Conservation (phyloP, 2,329 filamentous ascomycete species). For the Monosporascus cannonballus region DNA sequence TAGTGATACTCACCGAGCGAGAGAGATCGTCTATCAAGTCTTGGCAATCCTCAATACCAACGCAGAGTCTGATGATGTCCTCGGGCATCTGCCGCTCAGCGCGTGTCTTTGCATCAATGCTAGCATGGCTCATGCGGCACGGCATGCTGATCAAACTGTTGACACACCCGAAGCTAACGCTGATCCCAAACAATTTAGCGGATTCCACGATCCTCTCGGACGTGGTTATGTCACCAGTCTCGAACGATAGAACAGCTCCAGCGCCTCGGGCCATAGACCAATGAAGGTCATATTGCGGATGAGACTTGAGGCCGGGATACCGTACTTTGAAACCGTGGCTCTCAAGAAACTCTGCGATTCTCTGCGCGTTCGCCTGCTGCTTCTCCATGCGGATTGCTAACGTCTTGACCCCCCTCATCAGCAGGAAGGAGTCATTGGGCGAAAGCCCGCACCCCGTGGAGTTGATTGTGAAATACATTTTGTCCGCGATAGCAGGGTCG, state of each 20-base stretch:
- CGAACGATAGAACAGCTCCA: slow-evolving; percentile 90
- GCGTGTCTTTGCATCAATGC: slow-evolving; percentile 92
- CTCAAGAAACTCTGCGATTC: slow-evolving; percentile 89
- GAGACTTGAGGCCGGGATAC: slow-evolving; percentile 88
- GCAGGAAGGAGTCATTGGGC: slow-evolving; percentile 91
- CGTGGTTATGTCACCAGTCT: slow-evolving; percentile 78
- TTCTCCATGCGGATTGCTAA: slow-evolving; percentile 98
- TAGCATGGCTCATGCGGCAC: slow-evolving; percentile 98
- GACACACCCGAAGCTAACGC: slow-evolving; percentile 95
- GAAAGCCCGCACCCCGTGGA: slow-evolving; percentile 89
- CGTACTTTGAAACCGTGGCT: slow-evolving; percentile 87
- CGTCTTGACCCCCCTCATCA: slow-evolving; percentile 94
- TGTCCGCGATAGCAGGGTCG: slow-evolving; percentile 72
- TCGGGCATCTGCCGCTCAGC: slow-evolving; percentile 88
- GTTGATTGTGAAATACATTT: slow-evolving; percentile 96
- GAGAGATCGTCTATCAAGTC: slow-evolving; percentile 91
- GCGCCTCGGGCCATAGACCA: slow-evolving; percentile 92
- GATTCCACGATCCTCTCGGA: slow-evolving; percentile 94
- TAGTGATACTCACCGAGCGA: slow-evolving; percentile 65
- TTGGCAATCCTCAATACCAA: slow-evolving; percentile 89
- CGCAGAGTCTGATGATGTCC: slow-evolving; percentile 90
- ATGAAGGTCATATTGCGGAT: slow-evolving; percentile 94
- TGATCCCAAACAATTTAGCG: slow-evolving; percentile 87
- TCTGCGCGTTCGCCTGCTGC: slow-evolving; percentile 87
- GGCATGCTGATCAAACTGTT: slow-evolving; percentile 99